Evolutionary conservation across 2,329 filamentous ascomycete genomes (phyloP).

Genomic region (Xylariaceae sp.): DNA sequence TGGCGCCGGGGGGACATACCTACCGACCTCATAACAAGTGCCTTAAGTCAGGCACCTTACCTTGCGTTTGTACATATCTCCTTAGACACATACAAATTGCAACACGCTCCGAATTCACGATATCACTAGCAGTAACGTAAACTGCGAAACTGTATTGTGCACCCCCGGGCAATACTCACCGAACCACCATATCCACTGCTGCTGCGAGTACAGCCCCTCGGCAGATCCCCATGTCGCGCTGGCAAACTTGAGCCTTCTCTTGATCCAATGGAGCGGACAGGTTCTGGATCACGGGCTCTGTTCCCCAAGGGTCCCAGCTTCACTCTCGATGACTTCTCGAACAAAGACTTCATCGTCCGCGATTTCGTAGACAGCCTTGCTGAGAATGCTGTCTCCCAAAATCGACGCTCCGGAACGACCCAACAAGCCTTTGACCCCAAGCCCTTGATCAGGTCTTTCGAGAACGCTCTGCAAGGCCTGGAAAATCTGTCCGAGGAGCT

Average conservation of each 20-base stretch:
- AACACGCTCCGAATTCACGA: no score
- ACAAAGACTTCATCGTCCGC: slow-evolving; percentile 92
- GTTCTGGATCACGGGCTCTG: slow-evolving; percentile 56
- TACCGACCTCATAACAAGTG: no score
- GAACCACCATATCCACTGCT: no score
- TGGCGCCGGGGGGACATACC: no score
- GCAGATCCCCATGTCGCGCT: slow-evolving; percentile 15
- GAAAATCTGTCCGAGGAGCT: slow-evolving; percentile 75
- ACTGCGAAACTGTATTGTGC: no score
- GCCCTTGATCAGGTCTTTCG: slow-evolving; percentile 92
- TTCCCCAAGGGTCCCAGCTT: slow-evolving; percentile 79
- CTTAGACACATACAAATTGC: no score
- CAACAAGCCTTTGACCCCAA: slow-evolving; percentile 82
- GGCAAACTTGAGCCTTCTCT: slow-evolving; percentile 12
- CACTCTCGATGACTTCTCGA: slow-evolving; percentile 82
- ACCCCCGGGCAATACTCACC: no score
- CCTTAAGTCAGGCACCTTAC: no score
- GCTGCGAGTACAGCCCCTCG: not conserved
- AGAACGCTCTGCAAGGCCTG: slow-evolving; percentile 67
- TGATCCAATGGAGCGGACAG: slow-evolving; percentile 36
- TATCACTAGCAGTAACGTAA: no score
- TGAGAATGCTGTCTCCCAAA: slow-evolving; percentile 73
- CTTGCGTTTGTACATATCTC: no score
- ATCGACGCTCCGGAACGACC: slow-evolving; percentile 66
- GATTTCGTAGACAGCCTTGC: slow-evolving; percentile 95